Base-by-base conservation (phyloP, 2,329 filamentous ascomycete species). In the Penicillium sp. region DNA sequence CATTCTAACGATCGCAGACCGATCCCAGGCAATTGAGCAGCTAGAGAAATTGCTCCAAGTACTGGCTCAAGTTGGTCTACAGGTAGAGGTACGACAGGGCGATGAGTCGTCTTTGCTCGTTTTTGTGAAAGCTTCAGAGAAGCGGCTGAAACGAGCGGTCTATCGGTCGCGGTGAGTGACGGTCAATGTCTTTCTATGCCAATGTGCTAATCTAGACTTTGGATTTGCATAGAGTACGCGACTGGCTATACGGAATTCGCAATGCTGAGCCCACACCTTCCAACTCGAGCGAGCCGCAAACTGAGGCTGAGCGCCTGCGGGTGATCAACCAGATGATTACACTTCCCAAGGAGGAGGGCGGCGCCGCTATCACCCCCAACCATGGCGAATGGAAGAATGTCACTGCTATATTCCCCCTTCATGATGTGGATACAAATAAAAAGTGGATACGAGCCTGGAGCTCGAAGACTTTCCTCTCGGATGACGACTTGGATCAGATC, bases 191-290 rank as follows among this genome's bases (percentile, higher is more conserved):
- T 11, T 22, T 31, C 3, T 34, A 22, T 31, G 29, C 14, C 34
- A 35, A 54, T 48, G 8, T 50, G 6, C 14, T 59, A 34, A 50
- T 38, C 16, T 35, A 11, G 37, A 18, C 5, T 44, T n/a, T 6
- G 16, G 22, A 26, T 42, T 5, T 22, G 5, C n/a, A 32, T 56
- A 89, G 94, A 57, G 88, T 97, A 31, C 89, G 92, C 69, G 94
- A 99, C 75, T 99, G 93, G 92, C 86, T 99, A 35, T 89, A 96
- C 73, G 92, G 93, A 53, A 88, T 97, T 53, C 89, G 92, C 59
- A 83, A 88, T 54, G 83, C 92, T 0, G 85, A 88, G 61, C 88
- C 86, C 69, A 87, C 96, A 63, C 85, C 90, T 11, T 79, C 83
- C 52, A 80, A 85, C 62, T 85, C 88, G 11, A 83, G 95, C 53